phyloP scores from a whole-genome alignment of 2,329 filamentous ascomycete genomes.

The Cordyceps javanica region DNA sequence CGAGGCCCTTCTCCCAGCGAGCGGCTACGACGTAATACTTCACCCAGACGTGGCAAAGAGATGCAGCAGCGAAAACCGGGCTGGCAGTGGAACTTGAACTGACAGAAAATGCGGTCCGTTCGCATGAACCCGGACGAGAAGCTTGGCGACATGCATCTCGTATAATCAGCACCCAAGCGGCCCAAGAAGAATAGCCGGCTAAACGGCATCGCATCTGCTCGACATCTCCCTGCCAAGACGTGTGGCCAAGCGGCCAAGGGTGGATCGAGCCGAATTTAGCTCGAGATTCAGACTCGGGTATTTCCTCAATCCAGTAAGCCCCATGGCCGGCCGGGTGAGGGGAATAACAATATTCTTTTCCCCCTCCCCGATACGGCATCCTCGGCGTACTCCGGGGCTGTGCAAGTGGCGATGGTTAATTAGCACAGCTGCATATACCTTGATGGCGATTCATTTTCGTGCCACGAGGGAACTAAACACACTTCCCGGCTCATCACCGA shows the following conservation, averaged over 20 bases:
- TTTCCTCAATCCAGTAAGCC: background rate
- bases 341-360: background rate
- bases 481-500: background rate
- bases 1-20: background rate
- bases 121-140: background rate
- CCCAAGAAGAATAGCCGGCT: background rate
- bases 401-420: background rate
- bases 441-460: background rate
- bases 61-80: background rate
- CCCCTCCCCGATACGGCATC: background rate
- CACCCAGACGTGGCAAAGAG: background rate
- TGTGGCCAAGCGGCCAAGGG: background rate
- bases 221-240: background rate
- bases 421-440: background rate
- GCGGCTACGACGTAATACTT: background rate
- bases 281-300: background rate
- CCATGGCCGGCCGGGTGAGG: background rate
- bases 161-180: background rate
- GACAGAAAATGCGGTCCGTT: background rate
- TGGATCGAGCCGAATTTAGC: background rate
- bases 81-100: background rate
- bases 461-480: background rate
- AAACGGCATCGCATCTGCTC: background rate
- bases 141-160: background rate
- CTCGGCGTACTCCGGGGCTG: background rate